These are phyloP conservation scores for Eimeria necatrix DNA, from an alignment of 169 alveolate genomes.

Conservation along the genomic window DNA sequence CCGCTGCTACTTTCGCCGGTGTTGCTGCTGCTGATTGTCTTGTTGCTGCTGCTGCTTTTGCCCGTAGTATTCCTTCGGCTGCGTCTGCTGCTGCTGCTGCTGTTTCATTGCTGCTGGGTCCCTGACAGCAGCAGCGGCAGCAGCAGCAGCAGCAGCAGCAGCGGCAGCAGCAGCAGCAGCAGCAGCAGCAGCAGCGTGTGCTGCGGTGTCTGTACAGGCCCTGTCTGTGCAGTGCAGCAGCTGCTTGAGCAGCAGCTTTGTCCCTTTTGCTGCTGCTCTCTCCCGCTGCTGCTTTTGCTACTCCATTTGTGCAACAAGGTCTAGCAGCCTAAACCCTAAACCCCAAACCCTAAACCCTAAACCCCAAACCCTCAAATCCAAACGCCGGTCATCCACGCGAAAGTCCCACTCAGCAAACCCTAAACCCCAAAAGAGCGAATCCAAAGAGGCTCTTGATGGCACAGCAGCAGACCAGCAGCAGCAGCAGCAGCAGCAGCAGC, in stretches of 20 bases:
- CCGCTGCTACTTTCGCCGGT: background rate
- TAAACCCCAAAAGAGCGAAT: too few relatives aligned
- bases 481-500: background rate
- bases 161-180: too few relatives aligned
- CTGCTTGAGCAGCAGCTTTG: background rate
- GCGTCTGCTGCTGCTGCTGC: background rate
- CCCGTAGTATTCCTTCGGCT: background rate
- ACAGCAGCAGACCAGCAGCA: too few relatives aligned
- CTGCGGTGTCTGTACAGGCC: background rate
- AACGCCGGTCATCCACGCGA: too few relatives aligned
- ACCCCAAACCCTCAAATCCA: too few relatives aligned
- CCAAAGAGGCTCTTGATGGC: too few relatives aligned
- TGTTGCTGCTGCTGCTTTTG: background rate
- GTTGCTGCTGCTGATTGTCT: background rate
- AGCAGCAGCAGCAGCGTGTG: too few relatives aligned
- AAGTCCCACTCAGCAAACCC: too few relatives aligned
- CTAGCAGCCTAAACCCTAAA: too few relatives aligned
- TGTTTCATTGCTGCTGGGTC: too few relatives aligned
- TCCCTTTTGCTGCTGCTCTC: background rate
- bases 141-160: background rate
- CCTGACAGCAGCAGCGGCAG: background rate
- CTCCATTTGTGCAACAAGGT: background rate
- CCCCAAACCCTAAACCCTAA: background rate
- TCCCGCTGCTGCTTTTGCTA: background rate
- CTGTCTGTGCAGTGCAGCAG: background rate